Percentiles rank a stretch among this genome's conserved stretches.
phyloP scores from a whole-genome alignment of 2,329 filamentous ascomycete species.

The Neopestalotiopsis sp. region DNA sequence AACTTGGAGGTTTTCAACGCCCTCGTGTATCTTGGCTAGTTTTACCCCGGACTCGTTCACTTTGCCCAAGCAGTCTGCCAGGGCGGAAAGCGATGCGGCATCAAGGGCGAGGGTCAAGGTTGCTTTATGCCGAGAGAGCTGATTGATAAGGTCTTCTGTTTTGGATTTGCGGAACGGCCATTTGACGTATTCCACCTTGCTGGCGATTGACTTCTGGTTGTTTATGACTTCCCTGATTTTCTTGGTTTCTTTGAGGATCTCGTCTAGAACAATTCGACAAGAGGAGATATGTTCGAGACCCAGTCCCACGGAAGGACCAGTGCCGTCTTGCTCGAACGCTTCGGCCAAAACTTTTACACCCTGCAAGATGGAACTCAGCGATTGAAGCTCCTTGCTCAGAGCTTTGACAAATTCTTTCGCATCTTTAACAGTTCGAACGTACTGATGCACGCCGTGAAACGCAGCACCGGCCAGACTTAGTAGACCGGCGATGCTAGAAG shows the following conservation, averaged over 20 bases:
- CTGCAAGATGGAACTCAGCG: neutral
- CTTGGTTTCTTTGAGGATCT: neutral
- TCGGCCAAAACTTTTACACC: neutral
- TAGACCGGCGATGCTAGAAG: neutral
- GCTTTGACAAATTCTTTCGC: neutral
- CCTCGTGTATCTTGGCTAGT: neutral
- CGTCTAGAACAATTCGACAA: neutral
- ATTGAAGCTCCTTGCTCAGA: neutral
- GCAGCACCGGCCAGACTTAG: neutral
- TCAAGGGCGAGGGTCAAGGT: neutral
- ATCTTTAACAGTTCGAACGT: neutral
- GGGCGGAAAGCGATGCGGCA: neutral
- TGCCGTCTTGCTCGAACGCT: neutral
- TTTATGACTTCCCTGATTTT: neutral
- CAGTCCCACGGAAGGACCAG: neutral
- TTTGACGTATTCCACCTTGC: neutral
- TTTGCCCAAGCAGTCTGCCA: neutral
- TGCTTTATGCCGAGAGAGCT: neutral
- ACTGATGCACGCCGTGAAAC: neutral
- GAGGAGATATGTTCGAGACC: neutral
- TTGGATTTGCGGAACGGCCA: neutral
- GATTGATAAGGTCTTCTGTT: neutral
- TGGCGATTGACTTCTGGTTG: neutral
- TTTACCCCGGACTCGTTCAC: too few relatives aligned
- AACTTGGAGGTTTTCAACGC: neutral